Base-by-base conservation (phyloP, 2,329 filamentous ascomycete species). In the Ceratocystiopsis sp. region DNA sequence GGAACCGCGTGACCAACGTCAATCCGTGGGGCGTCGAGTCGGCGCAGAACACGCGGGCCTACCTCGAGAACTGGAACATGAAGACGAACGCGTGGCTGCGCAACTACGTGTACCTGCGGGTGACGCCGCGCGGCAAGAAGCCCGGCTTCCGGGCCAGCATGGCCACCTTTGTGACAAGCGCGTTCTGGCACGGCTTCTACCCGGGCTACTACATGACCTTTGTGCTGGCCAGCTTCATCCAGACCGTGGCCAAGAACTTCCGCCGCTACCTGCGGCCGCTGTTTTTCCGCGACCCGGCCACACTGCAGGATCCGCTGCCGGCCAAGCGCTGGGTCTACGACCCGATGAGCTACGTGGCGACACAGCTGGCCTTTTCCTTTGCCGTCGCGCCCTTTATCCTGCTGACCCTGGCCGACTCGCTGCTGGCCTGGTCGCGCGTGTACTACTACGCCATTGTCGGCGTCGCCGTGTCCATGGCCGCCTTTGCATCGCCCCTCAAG, bases 181-280 rank as follows among this genome's bases (percentile, higher is more conserved):
- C 91, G 3, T 80, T 96, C 52, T 98, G 91, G 91, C 91, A 98
- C 56, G 91, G 91, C 29, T 98, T 98, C 62, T 93, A 93, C 52
- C 89, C 91, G 0, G 91, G 91, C 7, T 98, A 98, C 61, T 96
- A 96, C 59, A 63, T 98, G 47, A 73, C 81, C 6, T 98, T 98
- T 55, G 64, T 96, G 36, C 69, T 96, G 9, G 91, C 84, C 1
- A 86, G 85, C 48, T 83, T 98, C 51, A 73, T 95, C 29, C 91
- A 98, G 58, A 95, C 86, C 2, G 80, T 80, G 16, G 87, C 91
- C 44, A 98, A 98, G 67, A 86, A 95, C 57, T 84, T 81, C 60
- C 86, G 91, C 42, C 84, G 91, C 43, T 73, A 89, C 54, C 63
- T 96, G 46, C 85, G 91, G 2, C 91, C 91, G 18, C 89, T 98